Conservation (phyloP, 1,139 yeast genomes). For the Hansenula anomala region DNA sequence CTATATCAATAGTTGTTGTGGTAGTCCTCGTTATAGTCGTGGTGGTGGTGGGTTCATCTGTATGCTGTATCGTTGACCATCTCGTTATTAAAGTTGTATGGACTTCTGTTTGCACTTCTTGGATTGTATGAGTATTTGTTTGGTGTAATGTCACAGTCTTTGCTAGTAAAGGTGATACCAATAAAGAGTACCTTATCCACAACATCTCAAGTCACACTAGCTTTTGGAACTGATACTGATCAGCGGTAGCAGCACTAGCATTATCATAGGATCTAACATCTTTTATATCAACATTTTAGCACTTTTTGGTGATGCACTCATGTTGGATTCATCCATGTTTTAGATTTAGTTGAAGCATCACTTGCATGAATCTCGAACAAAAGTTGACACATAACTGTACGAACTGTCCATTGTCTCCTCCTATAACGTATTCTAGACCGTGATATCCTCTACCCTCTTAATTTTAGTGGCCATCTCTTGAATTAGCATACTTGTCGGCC, state of each 20-base stretch:
- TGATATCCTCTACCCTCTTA: no score
- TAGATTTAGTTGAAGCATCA: not conserved
- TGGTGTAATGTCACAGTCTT: not conserved
- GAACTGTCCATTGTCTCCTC: no score
- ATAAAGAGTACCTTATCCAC: not conserved
- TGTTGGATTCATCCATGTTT: constrained; percentile 1
- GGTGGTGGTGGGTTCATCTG: constrained; percentile 9
- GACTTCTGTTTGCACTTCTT: constrained; percentile 1
- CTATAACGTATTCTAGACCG: no score
- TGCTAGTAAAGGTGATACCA: not conserved
- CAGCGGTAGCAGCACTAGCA: no score
- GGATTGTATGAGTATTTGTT: constrained; percentile 3
- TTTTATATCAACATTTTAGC: no score
- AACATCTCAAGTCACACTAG: no score
- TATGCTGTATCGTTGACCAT: constrained; percentile 8
- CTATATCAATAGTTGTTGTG: constrained; percentile 7
- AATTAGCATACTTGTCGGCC: no score
- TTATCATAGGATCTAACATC: no score
- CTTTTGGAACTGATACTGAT: no score
- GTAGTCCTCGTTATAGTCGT: constrained; percentile 23
- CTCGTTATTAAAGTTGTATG: constrained; percentile 4
- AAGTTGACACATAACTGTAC: no score
- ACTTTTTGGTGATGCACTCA: not conserved
- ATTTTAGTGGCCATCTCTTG: no score
- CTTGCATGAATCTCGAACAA: no score